phyloP scores from a whole-genome alignment of 176 grass and related monocot genomes.

The Oryza meyeriana region DNA sequence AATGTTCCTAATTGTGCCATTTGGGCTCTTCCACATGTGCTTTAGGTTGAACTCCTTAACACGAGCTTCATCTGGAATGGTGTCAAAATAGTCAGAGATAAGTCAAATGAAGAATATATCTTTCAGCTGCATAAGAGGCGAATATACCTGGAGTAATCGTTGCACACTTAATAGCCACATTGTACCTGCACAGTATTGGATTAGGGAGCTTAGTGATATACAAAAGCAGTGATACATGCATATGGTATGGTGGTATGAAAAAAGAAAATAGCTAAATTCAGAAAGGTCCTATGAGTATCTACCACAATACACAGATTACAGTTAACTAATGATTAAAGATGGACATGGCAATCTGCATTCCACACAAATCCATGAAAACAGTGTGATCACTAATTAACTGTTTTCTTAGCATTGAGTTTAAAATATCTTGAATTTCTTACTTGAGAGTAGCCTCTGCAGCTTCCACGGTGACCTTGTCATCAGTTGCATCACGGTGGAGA shows the following conservation, averaged over 20 bases:
- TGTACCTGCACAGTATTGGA: constrained; percentile 59
- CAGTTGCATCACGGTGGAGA: constrained; percentile 79
- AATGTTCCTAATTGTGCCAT: constrained; percentile 97
- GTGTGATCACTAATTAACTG: background rate
- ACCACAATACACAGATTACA: background rate
- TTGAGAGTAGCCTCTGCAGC: constrained; percentile 95
- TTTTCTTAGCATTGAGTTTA: background rate
- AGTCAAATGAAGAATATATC: constrained; percentile 7
- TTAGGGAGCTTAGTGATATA: constrained; percentile 19
- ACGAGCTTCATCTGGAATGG: constrained; percentile 66
- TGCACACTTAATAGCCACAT: constrained; percentile 99
- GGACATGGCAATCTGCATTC: background rate
- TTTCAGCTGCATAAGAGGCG: constrained; percentile 35
- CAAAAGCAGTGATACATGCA: background rate
- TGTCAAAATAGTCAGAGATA: constrained; percentile 32
- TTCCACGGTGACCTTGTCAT: constrained; percentile 94
- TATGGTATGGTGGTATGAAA: background rate
- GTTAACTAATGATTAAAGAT: background rate
- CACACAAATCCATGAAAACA: background rate
- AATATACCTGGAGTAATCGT: constrained; percentile 91
- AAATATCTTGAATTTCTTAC: constrained; percentile 45
- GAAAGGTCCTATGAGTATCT: background rate
- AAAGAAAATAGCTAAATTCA: constrained; percentile 7
- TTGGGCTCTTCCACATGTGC: constrained; percentile 93
- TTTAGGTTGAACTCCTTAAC: constrained; percentile 91